Conservation (phyloP, 108 stramenopile species). For the Schizochytrium sp. region DNA sequence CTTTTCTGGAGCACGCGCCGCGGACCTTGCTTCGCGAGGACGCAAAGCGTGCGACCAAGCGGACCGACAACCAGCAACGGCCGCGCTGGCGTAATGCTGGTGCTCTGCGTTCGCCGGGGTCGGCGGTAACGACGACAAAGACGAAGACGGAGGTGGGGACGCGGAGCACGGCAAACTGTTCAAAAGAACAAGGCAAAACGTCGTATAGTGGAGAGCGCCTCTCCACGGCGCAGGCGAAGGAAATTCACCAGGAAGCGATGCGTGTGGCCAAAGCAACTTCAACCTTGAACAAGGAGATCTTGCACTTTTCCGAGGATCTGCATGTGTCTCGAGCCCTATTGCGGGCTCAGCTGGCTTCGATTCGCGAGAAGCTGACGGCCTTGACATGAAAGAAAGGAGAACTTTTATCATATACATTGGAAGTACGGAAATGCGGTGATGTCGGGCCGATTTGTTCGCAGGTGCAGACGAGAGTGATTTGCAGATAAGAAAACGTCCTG, state of each 20-base stretch:
- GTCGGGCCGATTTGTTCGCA: too few species aligned
- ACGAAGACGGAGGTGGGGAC: too few species aligned
- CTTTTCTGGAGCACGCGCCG: neutral
- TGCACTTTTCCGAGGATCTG: neutral
- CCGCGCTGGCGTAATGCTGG: neutral
- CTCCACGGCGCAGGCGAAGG: neutral
- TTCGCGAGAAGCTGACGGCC: neutral
- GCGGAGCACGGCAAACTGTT: too few species aligned
- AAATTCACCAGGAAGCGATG: neutral
- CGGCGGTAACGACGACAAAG: too few species aligned
- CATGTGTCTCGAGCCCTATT: neutral
- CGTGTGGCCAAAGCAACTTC: neutral
- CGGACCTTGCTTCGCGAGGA: neutral
- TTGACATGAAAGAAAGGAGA: too few species aligned
- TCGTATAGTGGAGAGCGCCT: neutral
- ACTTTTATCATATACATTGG: too few species aligned
- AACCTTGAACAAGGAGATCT: neutral
- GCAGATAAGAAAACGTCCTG: too few species aligned
- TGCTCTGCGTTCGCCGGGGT: neutral
- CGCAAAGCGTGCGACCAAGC: neutral
- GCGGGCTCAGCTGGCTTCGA: neutral
- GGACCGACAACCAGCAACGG: neutral
- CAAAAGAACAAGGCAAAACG: too few species aligned
- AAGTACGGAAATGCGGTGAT: too few species aligned
- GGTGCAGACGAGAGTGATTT: too few species aligned